These are phyloP conservation scores for Lachancea meyersii DNA, from an alignment of 805 yeast species.

Conservation along the genomic window DNA sequence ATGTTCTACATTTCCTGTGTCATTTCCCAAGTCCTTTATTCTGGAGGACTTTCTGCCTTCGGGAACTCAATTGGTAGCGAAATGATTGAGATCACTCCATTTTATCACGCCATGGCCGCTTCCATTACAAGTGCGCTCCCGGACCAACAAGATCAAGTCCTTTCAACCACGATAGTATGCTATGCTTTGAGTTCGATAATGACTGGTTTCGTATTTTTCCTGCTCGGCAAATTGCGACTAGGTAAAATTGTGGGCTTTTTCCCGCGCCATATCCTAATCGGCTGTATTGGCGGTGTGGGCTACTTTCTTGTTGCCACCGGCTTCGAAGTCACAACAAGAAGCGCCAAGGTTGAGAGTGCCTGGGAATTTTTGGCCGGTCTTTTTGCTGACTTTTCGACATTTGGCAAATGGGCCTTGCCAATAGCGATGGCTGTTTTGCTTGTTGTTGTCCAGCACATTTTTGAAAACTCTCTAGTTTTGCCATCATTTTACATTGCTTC, in stretches of 20 bases:
- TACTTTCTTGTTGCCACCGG: slow-evolving; percentile 88
- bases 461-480: slow-evolving; percentile 65
- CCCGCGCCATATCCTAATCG: slow-evolving; percentile 92
- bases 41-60: slow-evolving; percentile 87
- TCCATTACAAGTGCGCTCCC: slow-evolving; percentile 44
- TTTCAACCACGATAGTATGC: slow-evolving; percentile 82
- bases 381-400: slow-evolving; percentile 32
- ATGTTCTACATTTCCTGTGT: slow-evolving; percentile 91
- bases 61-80: slow-evolving; percentile 92
- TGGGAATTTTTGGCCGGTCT: slow-evolving; percentile 46
- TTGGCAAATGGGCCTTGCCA: slow-evolving; percentile 70
- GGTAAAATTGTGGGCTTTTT: slow-evolving; percentile 91
- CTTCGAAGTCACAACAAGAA: slow-evolving; percentile 78
- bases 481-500: slow-evolving; percentile 75
- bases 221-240: slow-evolving; percentile 68
- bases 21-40: slow-evolving; percentile 81
- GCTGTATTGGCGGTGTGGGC: slow-evolving; percentile 98
- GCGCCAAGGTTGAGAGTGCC: slow-evolving; percentile 65
- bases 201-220: slow-evolving; percentile 76
- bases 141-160: slow-evolving; percentile 49
- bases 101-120: slow-evolving; percentile 91
- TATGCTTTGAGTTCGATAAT: slow-evolving; percentile 77
- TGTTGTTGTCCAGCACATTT: slow-evolving; percentile 52
- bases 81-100: slow-evolving; percentile 99
- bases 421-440: slow-evolving; percentile 54